These are phyloP conservation scores for Lactifluus piperatus DNA, from an alignment of 768 basidiomycete species.

Conservation along the genomic window DNA sequence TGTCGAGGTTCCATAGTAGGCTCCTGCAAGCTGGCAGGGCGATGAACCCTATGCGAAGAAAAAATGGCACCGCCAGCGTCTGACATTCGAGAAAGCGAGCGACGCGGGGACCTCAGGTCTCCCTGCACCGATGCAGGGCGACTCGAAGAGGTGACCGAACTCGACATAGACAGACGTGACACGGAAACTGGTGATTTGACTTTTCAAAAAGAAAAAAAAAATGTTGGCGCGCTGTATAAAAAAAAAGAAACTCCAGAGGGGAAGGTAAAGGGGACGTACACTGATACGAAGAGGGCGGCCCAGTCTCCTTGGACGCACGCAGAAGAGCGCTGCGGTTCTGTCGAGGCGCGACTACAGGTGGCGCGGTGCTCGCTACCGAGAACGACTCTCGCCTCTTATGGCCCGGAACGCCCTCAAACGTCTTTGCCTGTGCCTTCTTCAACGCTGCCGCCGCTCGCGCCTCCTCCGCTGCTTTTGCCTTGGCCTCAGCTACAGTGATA, in stretches of 20 bases:
- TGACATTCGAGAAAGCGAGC: slow-evolving; percentile 41
- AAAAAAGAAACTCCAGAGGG: neutral
- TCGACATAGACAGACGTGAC: slow-evolving; percentile 10
- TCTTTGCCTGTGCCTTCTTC: slow-evolving; percentile 28
- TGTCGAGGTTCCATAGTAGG: slow-evolving; percentile 60
- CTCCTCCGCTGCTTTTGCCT: slow-evolving; percentile 26
- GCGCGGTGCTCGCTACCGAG: slow-evolving; percentile 46
- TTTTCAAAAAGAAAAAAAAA: neutral
- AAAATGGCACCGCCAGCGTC: slow-evolving; percentile 23
- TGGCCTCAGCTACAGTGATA: slow-evolving; percentile 13
- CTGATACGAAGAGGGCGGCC: slow-evolving; percentile 28
- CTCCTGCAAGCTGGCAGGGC: slow-evolving; percentile 47
- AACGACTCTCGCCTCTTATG: slow-evolving; percentile 76
- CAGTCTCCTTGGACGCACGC: slow-evolving; percentile 34
- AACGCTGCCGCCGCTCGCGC: slow-evolving; percentile 26
- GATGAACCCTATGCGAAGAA: slow-evolving; percentile 33
- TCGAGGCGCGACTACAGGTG: slow-evolving; percentile 37
- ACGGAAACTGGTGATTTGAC: slow-evolving; percentile 4
- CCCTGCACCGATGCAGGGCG: slow-evolving; percentile 12
- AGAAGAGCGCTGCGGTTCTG: slow-evolving; percentile 38
- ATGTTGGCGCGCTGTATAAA: neutral
- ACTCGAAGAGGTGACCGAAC: neutral
- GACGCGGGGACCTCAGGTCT: neutral
- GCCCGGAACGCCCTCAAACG: slow-evolving; percentile 76
- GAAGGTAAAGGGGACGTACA: slow-evolving; percentile 4